Percentiles rank a stretch among this genome's conserved stretches.
phyloP scores from a whole-genome alignment of 345 rosid species.

The Salix suchowensis region DNA sequence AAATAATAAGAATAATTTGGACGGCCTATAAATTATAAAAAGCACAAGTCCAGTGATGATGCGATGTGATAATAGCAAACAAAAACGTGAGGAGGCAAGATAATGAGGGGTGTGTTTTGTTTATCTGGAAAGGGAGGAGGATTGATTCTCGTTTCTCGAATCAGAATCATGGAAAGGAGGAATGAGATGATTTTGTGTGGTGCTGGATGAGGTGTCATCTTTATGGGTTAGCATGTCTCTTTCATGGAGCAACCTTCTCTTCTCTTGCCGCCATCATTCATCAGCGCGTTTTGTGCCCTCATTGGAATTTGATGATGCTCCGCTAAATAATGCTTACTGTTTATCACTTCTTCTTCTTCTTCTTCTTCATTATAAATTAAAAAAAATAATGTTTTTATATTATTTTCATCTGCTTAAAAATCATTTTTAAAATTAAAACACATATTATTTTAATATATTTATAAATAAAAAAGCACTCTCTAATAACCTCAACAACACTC shows the following conservation, averaged over 20 bases:
- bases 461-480: too few species aligned
- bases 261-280: background rate
- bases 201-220: background rate
- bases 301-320: background rate
- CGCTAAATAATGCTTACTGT: background rate
- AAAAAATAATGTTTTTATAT: too few species aligned
- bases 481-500: too few species aligned
- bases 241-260: background rate
- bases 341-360: too few species aligned
- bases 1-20: background rate
- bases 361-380: too few species aligned
- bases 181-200: background rate
- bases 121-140: too few species aligned
- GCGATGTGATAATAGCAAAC: background rate
- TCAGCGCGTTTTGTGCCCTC: background rate
- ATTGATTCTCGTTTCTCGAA: background rate
- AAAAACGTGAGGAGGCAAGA: too few species aligned
- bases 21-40: background rate
- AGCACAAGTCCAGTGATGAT: background rate
- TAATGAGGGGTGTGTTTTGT: too few species aligned
- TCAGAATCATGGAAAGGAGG: background rate
- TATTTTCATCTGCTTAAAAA: too few species aligned
- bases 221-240: background rate
- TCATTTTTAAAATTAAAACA: too few species aligned
- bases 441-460: too few species aligned